These are phyloP conservation scores for Tuber umbilicatum DNA, from an alignment of 495 filamentous ascomycete species.

Conservation along the genomic window DNA sequence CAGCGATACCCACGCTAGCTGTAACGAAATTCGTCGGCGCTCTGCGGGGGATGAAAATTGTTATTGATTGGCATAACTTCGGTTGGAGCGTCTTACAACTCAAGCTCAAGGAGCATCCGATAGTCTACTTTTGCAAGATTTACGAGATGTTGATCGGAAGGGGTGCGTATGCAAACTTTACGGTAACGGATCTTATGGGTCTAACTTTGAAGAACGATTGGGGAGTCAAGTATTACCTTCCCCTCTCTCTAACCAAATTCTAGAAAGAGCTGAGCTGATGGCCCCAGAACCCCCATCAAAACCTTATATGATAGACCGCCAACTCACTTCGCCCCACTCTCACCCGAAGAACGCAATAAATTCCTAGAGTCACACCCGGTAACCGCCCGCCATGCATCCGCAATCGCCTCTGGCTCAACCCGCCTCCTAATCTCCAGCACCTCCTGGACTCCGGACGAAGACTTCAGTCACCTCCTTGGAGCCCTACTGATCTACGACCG, in stretches of 20 bases:
- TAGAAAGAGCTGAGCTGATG: background rate
- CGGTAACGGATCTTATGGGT: slow-evolving; percentile 84
- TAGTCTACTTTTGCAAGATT: slow-evolving; percentile 64
- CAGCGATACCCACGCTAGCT: slow-evolving; percentile 82
- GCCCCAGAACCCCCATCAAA: slow-evolving; percentile 51
- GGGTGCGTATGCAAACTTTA: slow-evolving; percentile 65
- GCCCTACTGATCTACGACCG: slow-evolving; percentile 68
- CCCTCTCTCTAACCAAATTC: background rate
- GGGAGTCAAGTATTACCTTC: slow-evolving; percentile 20
- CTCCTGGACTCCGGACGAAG: slow-evolving; percentile 94
- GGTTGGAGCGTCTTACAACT: slow-evolving; percentile 83
- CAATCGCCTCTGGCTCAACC: slow-evolving; percentile 52
- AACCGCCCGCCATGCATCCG: slow-evolving; percentile 51
- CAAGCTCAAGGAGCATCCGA: slow-evolving; percentile 60
- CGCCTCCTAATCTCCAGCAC: slow-evolving; percentile 80
- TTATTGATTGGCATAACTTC: slow-evolving; percentile 99
- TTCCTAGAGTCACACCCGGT: slow-evolving; percentile 59
- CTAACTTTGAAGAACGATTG: slow-evolving; percentile 55
- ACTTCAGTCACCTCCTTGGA: slow-evolving; percentile 83
- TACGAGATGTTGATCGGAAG: slow-evolving; percentile 70
- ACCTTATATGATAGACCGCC: slow-evolving; percentile 85
- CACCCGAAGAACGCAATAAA: slow-evolving; percentile 46
- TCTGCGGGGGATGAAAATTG: slow-evolving; percentile 69
- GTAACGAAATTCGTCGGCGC: slow-evolving; percentile 66
- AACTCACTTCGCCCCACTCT: slow-evolving; percentile 67